A percentile compares a stretch with the other conserved stretches of the same genome.
phyloP scores from a whole-genome alignment of 2,329 filamentous ascomycete species.

The Sclerotinia sclerotiorum region DNA sequence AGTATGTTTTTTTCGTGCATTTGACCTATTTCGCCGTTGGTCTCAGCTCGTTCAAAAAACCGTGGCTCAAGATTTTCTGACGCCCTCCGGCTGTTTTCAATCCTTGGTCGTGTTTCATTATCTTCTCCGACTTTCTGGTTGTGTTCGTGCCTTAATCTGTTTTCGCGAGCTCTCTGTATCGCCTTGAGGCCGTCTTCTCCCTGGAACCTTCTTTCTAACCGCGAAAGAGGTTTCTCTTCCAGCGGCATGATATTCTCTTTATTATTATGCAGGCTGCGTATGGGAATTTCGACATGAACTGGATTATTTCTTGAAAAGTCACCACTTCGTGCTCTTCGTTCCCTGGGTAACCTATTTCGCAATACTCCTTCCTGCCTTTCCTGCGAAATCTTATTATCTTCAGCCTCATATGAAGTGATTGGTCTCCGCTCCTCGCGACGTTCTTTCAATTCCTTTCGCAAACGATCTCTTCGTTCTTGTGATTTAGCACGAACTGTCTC shows the following conservation, averaged over 20 bases:
- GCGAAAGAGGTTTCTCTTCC: conserved; percentile 13
- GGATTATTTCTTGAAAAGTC: conserved; percentile 4
- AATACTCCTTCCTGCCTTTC: conserved; percentile 16
- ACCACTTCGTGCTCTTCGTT: conserved; percentile 21
- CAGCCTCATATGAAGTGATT: conserved; percentile 16
- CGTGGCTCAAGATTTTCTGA: background rate
- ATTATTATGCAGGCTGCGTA: background rate
- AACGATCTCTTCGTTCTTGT: conserved; percentile 14
- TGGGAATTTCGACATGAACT: conserved; percentile 1
- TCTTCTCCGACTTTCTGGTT: conserved; percentile 10
- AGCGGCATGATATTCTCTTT: conserved; percentile 16
- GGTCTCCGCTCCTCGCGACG: conserved; percentile 16
- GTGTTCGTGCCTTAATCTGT: conserved; percentile 10
- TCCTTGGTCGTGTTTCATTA: background rate
- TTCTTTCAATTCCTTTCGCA: conserved; percentile 17
- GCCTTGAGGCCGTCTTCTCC: conserved; percentile 8
- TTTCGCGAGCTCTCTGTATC: conserved; percentile 19
- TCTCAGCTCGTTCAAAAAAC: conserved; percentile 14
- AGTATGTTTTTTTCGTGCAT: conserved; percentile 32
- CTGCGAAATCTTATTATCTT: conserved; percentile 9
- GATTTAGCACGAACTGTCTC: conserved; percentile 3
- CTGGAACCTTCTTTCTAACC: conserved; percentile 26
- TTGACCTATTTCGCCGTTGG: conserved; percentile 21
- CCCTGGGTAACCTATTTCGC: background rate
- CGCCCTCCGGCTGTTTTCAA: background rate